A percentile compares a stretch with the other conserved stretches of the same genome.
phyloP scores from a whole-genome alignment of 1,139 yeast genomes.

The Candida sp. region DNA sequence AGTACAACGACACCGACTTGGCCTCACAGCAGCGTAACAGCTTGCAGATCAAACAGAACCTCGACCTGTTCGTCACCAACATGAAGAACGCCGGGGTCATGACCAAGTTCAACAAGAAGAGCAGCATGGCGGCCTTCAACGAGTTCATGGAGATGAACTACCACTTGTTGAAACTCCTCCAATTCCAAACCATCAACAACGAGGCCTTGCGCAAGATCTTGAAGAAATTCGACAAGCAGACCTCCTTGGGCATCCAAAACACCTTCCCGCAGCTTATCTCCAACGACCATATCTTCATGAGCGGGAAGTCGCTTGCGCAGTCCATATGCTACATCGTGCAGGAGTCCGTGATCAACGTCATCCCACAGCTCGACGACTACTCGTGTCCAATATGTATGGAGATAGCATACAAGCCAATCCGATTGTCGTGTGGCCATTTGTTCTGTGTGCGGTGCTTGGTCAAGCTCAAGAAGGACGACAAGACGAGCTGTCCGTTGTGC shows the following conservation, averaged over 20 bases:
- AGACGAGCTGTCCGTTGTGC: constrained; percentile 72
- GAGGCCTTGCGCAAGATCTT: constrained; percentile 70
- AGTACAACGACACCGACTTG: constrained; percentile 49
- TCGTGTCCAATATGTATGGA: constrained; percentile 74
- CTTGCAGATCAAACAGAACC: constrained; percentile 42
- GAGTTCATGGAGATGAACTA: constrained; percentile 58
- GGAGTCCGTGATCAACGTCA: constrained; percentile 52
- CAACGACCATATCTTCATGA: constrained; percentile 48
- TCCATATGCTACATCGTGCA: constrained; percentile 62
- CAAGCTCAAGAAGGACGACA: constrained; percentile 60
- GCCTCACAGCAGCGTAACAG: constrained; percentile 44
- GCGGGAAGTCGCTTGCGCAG: constrained; percentile 57
- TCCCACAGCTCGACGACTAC: constrained; percentile 79
- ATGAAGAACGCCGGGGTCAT: constrained; percentile 46
- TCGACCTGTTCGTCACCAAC: constrained; percentile 45
- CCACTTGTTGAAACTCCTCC: constrained; percentile 58
- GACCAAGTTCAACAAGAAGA: constrained; percentile 50
- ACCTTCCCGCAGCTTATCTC: constrained; percentile 51
- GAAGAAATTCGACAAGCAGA: constrained; percentile 77
- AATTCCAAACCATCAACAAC: constrained; percentile 65
- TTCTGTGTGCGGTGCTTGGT: constrained; percentile 77
- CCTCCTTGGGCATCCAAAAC: constrained; percentile 54
- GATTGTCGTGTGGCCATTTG: constrained; percentile 64
- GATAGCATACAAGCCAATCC: constrained; percentile 73
- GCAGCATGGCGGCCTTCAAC: constrained; percentile 49